phyloP scores from a whole-genome alignment of 768 basidiomycete species.

The Flagelloscypha sp. region DNA sequence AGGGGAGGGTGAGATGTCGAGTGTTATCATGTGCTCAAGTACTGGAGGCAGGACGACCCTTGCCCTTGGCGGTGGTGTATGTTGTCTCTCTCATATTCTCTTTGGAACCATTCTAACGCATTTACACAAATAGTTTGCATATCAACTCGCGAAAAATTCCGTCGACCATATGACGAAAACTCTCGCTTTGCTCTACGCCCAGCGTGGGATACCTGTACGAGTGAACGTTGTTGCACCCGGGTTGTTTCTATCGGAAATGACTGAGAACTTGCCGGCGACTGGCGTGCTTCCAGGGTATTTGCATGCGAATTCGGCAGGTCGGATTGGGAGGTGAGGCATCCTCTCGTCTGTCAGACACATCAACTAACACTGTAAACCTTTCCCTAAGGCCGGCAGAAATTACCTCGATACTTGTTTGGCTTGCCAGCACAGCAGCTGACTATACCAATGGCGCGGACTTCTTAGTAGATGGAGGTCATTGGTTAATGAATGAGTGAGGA shows the following conservation, averaged over 20 bases:
- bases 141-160: constrained; percentile 21
- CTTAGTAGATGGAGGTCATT: no score
- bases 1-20: constrained; percentile 10
- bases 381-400: no score
- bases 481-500: no score
- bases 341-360: no score
- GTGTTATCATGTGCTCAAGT: constrained; percentile 20
- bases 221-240: constrained; percentile 22
- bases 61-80: constrained; percentile 11
- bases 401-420: no score
- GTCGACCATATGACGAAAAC: constrained; percentile 18
- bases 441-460: no score
- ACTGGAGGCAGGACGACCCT: constrained; percentile 9
- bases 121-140: constrained; percentile 16
- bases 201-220: constrained; percentile 15
- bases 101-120: neutral
- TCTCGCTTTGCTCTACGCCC: constrained; percentile 19
- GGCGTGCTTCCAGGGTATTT: no score
- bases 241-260: constrained; percentile 18
- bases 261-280: no score
- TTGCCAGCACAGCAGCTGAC: no score
- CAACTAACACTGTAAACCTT: no score
- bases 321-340: no score
- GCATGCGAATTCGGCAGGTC: no score
- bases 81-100: neutral